Evolutionary conservation across 441 rosid species (phyloP).

Genomic region (Breynia disticha): DNA sequence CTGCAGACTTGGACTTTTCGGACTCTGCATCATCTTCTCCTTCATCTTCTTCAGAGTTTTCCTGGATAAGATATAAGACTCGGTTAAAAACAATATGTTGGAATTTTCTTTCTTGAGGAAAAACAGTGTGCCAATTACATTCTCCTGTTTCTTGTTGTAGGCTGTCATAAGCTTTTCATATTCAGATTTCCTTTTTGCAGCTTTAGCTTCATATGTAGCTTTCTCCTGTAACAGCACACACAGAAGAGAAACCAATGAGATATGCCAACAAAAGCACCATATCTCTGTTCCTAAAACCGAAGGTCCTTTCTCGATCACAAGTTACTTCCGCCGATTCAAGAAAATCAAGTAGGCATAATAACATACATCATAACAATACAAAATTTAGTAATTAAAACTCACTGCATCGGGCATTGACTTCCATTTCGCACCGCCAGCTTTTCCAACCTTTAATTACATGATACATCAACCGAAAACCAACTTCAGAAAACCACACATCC

Average conservation of each 20-base stretch:
- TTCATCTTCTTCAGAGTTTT: constrained; percentile 26
- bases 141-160: constrained; percentile 53
- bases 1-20: constrained; percentile 53
- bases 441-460: constrained; percentile 62
- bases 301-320: no score
- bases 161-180: constrained; percentile 79
- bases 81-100: background rate
- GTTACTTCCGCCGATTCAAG: background rate
- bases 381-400: constrained; percentile 9
- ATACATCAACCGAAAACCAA: background rate
- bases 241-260: background rate
- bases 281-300: background rate
- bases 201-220: constrained; percentile 77
- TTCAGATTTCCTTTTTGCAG: constrained; percentile 67
- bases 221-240: constrained; percentile 46
- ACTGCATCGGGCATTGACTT: constrained; percentile 60
- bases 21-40: constrained; percentile 56
- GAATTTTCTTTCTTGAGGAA: background rate
- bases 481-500: no score
- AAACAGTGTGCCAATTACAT: background rate
- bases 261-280: background rate
- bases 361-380: background rate
- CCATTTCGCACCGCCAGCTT: constrained; percentile 89
- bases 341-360: background rate
- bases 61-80: background rate